Evolutionary conservation across 78 protist species (phyloP), one percentile per base, ranked within the genome.

Genomic region (Andalucia godoyi): DNA sequence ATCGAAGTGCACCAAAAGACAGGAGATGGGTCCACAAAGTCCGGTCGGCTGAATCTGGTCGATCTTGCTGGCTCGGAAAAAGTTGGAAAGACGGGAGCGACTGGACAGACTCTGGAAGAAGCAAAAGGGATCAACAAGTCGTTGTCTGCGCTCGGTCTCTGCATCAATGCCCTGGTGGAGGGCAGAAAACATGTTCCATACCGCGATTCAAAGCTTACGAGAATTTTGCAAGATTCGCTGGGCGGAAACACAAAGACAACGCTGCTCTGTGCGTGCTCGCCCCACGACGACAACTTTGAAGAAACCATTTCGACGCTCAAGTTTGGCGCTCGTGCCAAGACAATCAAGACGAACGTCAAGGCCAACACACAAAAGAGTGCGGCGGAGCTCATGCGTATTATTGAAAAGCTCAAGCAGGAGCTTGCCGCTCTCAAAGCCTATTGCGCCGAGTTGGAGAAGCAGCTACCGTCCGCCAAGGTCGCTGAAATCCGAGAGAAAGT

Each of bases 31-130:
- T n/a, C n/a, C n/a, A n/a, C n/a, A n/a, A n/a, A n/a, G n/a, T n/a
- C n/a, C n/a, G n/a, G n/a, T n/a, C 74, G 74, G 68, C 67, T 91
- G 39, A 76, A 80, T 58, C 74, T 91, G 32, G 94, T 85, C 21
- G 94, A 91, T 74, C 76, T 91, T 27, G 96, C 93, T 25, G 93
- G 96, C 18, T 76, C 84, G n/a, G 95, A 90, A 54, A 86, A 84
- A 55, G 78, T 86, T n/a, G 43, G 70, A 8, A 91, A 91, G 69
- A 91, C 96, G 18, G 61, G 61, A 7, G 92, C 91, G 43, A 36
- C 15, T 3, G 80, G 81, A 1, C 52, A 36, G 38, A n/a, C 37
- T 17, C 68, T 79, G 17, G 71, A 70, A 15, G 90, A 89, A 52
- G 93, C 94, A 2, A 81, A 88, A 66, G 66, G 63, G 60, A 90